These are phyloP conservation scores for Aureobasidium namibiae DNA, from an alignment of 2,329 filamentous ascomycete species.

Conservation along the genomic window DNA sequence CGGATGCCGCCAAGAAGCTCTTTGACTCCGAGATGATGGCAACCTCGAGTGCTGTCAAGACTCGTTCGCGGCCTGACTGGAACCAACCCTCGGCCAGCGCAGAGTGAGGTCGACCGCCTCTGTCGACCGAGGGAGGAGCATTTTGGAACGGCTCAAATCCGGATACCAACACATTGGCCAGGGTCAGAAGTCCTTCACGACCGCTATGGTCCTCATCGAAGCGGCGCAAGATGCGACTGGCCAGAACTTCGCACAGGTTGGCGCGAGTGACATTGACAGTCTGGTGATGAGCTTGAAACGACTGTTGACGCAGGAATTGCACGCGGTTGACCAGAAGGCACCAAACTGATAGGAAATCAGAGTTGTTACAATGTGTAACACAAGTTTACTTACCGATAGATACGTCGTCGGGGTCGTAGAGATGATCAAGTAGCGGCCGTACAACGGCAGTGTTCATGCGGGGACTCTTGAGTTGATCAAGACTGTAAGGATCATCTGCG, in stretches of 20 bases:
- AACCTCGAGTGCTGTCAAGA: slow-evolving; percentile 70
- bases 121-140: slow-evolving; percentile 58
- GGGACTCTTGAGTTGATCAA: slow-evolving; percentile 71
- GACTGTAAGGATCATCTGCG: slow-evolving; percentile 55
- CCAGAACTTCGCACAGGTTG: slow-evolving; percentile 70
- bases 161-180: slow-evolving; percentile 72
- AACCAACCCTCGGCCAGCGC: slow-evolving; percentile 33
- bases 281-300: slow-evolving; percentile 66
- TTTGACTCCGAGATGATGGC: slow-evolving; percentile 79
- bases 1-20: slow-evolving; percentile 65
- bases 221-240: slow-evolving; percentile 66
- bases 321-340: slow-evolving; percentile 74
- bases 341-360: slow-evolving; percentile 49
- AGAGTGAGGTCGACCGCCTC: slow-evolving; percentile 46
- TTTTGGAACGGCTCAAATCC: slow-evolving; percentile 83
- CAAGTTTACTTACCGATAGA: slow-evolving; percentile 52
- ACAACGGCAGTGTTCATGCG: slow-evolving; percentile 75
- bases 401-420: slow-evolving; percentile 71
- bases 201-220: slow-evolving; percentile 72
- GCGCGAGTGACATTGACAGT: slow-evolving; percentile 74
- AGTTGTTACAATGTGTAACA: background rate
- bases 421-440: slow-evolving; percentile 72
- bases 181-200: slow-evolving; percentile 59
- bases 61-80: slow-evolving; percentile 45
- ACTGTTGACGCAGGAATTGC: slow-evolving; percentile 71